Evolutionary conservation across 345 rosid genomes (phyloP), one percentile per base, ranked within the genome.

Genomic region (Citrus australasica): DNA sequence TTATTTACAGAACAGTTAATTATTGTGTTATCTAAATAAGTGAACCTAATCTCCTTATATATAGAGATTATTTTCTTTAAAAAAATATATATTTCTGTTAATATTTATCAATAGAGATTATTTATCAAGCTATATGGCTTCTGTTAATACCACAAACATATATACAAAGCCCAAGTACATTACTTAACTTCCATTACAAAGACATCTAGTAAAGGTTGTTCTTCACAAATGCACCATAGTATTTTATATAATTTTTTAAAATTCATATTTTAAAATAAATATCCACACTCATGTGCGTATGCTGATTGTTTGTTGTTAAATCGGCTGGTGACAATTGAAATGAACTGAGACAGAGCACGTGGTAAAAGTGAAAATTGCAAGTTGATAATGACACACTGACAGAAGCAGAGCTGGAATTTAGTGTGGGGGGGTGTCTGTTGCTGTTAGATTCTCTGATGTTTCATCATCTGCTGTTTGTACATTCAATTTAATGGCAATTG

Each of bases 331-430:
- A 10, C 38, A 19, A 9, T 17, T 24, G 65, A 55, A 71, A 19
- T 17, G 33, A 76, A 51, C 7, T 37, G 82, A 77, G 80, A 82
- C 79, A 83, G 25, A 42, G 75, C 87, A 82, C 85, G 62, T 82
- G 87, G 71, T 71, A 80, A 76, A 79, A 74, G 78, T 55, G 67
- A 35, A 27, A 35, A 56, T 16, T 60, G 40, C 9, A 32, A 35
- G 38, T 14, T 32, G 5, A 65, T 9, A 51, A 75, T 27, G 81
- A 73, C 4, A 71, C 51, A 37, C 0, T 72, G 80, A 67, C 80
- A 62, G 80, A 35, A 25, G 19, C 32, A 51, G 40, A 55, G 16
- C 33, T 76, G 78, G 27, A 73, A 59, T 35, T 56, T 68, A 27
- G 71, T 63, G 76, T 16, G 32, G 27, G 56, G 78, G 27, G 13